phyloP scores from a whole-genome alignment of 495 filamentous ascomycete species.

The Annulohypoxylon moriforme region DNA sequence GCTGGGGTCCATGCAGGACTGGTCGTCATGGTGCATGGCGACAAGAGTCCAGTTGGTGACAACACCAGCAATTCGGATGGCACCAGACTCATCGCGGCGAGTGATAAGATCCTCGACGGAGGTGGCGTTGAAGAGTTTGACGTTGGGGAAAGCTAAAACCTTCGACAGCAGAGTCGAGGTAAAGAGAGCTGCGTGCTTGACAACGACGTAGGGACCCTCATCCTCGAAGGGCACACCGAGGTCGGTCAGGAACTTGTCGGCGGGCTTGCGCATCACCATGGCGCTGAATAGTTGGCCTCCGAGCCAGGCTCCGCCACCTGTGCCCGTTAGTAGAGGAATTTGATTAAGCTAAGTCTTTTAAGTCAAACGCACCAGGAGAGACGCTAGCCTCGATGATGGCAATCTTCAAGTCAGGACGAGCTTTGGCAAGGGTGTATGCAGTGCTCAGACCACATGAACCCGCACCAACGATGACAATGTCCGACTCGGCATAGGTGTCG shows the following conservation, averaged over 20 bases:
- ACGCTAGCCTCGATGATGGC: slow-evolving; percentile 90
- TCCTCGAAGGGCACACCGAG: slow-evolving; percentile 88
- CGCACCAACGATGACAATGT: slow-evolving; percentile 91
- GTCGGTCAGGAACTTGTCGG: slow-evolving; percentile 82
- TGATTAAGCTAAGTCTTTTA: slow-evolving; percentile 46
- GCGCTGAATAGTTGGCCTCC: slow-evolving; percentile 92
- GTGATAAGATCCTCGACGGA: slow-evolving; percentile 92
- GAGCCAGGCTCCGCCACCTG: slow-evolving; percentile 87
- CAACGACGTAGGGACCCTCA: slow-evolving; percentile 86
- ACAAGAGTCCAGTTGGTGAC: slow-evolving; percentile 96
- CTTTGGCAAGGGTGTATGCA: slow-evolving; percentile 84
- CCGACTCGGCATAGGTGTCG: slow-evolving; percentile 88
- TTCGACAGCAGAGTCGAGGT: slow-evolving; percentile 84
- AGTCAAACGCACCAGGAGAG: slow-evolving; percentile 67
- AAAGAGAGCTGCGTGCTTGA: slow-evolving; percentile 93
- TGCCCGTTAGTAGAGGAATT: slow-evolving; percentile 25
- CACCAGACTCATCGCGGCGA: slow-evolving; percentile 61
- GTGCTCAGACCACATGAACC: slow-evolving; percentile 87
- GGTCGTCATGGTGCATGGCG: slow-evolving; percentile 89
- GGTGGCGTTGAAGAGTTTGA: slow-evolving; percentile 96
- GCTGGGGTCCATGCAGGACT: slow-evolving; percentile 95
- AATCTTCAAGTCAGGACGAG: slow-evolving; percentile 89
- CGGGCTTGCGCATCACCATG: slow-evolving; percentile 94
- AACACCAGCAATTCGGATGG: slow-evolving; percentile 81
- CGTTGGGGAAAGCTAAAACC: slow-evolving; percentile 84